Evolutionary conservation across 31 red algal species (phyloP).

Genomic region (Asparagopsis taxiformis): DNA sequence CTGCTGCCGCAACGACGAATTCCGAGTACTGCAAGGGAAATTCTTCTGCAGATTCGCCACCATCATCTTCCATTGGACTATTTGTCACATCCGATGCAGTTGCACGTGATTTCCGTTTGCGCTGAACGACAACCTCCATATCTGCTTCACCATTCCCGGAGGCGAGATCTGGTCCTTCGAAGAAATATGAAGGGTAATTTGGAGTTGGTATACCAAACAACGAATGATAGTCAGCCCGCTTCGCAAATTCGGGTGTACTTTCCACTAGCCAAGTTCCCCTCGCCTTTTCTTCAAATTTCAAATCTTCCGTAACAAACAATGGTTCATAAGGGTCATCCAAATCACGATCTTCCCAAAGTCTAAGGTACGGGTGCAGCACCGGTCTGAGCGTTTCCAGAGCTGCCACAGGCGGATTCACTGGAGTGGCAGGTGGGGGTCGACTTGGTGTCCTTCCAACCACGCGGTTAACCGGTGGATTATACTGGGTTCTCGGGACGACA

Average conservation of each 20-base stretch:
- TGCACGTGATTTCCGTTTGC: constrained; percentile 1
- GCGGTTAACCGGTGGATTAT: neutral
- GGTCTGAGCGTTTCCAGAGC: neutral
- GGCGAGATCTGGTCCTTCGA: constrained; percentile 30
- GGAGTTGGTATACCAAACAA: constrained; percentile 38
- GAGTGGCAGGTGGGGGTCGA: neutral
- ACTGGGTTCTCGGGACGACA: constrained; percentile 5
- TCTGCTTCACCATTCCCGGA: constrained; percentile 39
- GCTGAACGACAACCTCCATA: constrained; percentile 18
- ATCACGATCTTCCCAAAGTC: constrained; percentile 68
- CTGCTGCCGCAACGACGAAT: constrained; percentile 34
- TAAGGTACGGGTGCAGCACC: constrained; percentile 43
- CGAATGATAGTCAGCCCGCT: constrained; percentile 34
- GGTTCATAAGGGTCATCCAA: constrained; percentile 65
- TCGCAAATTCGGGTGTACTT: constrained; percentile 14
- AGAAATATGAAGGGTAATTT: constrained; percentile 42
- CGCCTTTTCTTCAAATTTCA: constrained; percentile 40
- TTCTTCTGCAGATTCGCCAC: neutral
- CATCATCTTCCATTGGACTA: neutral
- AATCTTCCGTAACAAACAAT: constrained; percentile 55
- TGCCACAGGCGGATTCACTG: neutral
- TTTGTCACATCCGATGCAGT: constrained; percentile 17
- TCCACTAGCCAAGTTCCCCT: constrained; percentile 35
- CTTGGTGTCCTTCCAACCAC: neutral
- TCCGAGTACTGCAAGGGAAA: constrained; percentile 5